phyloP scores from a whole-genome alignment of 2,329 filamentous ascomycete genomes.

The Aspergillus novofumigatus region DNA sequence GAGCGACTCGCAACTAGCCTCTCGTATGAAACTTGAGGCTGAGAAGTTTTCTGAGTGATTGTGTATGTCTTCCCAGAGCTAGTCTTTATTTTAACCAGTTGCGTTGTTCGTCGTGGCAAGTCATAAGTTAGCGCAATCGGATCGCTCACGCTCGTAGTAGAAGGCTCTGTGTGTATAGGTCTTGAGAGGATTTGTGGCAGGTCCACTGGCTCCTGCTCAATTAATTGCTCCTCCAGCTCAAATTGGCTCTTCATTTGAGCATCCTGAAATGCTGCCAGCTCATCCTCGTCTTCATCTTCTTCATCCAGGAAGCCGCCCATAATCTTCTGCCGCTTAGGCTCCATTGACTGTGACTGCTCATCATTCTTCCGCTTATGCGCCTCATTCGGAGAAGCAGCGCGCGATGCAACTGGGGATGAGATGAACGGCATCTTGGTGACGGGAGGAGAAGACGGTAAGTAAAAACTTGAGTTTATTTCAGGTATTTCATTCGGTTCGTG shows the following conservation, averaged over 20 bases:
- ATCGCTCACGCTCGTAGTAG: conserved; percentile 5
- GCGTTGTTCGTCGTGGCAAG: conserved; percentile 10
- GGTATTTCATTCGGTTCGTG: conserved; percentile 11
- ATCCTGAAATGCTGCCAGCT: conserved; percentile 24
- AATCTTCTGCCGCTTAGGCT: conserved; percentile 39
- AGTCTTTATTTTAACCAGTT: conserved; percentile 39
- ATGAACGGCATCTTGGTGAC: conserved; percentile 37
- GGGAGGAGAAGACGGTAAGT: conserved; percentile 34
- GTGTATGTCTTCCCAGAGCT: conserved; percentile 47
- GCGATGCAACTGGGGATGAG: conserved; percentile 38
- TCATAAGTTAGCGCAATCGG: conserved; percentile 3
- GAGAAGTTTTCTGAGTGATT: conserved; percentile 37
- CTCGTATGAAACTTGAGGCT: conserved; percentile 46
- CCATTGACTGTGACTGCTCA: conserved; percentile 22
- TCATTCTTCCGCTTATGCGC: conserved; percentile 40
- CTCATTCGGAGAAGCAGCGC: conserved; percentile 30
- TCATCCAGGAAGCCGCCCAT: conserved; percentile 42
- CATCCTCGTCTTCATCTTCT: conserved; percentile 36
- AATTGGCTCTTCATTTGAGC: conserved; percentile 29
- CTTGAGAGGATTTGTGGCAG: conserved; percentile 5
- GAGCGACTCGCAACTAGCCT: conserved; percentile 53
- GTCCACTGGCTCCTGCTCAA: conserved; percentile 13
- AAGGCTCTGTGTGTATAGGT: neutral
- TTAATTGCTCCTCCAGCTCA: conserved; percentile 22
- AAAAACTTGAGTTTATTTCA: conserved; percentile 10